phyloP scores from a whole-genome alignment of 2,329 filamentous ascomycete species.

The Podosphaera aphanis region DNA sequence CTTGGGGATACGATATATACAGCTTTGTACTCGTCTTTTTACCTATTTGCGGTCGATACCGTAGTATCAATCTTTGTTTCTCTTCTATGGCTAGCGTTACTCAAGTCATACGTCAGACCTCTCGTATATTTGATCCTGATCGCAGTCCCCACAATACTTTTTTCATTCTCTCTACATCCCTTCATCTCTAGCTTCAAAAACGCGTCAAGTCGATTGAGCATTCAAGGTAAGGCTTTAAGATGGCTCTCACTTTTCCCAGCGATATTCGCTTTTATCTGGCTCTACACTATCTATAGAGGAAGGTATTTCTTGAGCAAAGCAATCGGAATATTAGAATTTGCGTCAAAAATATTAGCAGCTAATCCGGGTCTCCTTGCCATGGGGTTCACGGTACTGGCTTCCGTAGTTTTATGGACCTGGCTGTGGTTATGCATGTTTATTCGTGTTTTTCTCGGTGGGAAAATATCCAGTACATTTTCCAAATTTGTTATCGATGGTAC shows the following conservation, averaged over 20 bases:
- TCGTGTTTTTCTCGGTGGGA: conserved; percentile 78
- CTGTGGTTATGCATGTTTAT: conserved; percentile 93
- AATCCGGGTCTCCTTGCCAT: conserved; percentile 64
- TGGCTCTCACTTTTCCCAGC: conserved; percentile 63
- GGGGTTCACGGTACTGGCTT: conserved; percentile 53
- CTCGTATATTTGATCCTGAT: conserved; percentile 61
- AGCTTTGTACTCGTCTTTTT: conserved; percentile 63
- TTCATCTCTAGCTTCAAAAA: conserved; percentile 77
- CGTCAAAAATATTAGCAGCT: conserved; percentile 63
- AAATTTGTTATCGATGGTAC: conserved; percentile 63
- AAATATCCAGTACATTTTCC: conserved; percentile 38
- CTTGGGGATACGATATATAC: conserved; percentile 90
- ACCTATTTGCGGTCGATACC: conserved; percentile 77
- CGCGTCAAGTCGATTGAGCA: conserved; percentile 42
- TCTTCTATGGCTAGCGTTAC: conserved; percentile 67
- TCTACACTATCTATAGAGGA: conserved; percentile 60
- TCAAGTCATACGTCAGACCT: conserved; percentile 71
- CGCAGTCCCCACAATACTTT: conserved; percentile 63
- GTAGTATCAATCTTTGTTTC: conserved; percentile 74
- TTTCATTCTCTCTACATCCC: conserved; percentile 78
- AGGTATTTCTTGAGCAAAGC: conserved; percentile 63
- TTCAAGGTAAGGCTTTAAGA: conserved; percentile 80
- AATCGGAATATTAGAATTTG: conserved; percentile 76
- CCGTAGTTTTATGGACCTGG: conserved; percentile 82
- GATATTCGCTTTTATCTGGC: conserved; percentile 51